A percentile compares a stretch with the other conserved stretches of the same genome.
Conservation (phyloP, 192 early-diverging fungal genomes). For the Umbelopsis isabellina region DNA sequence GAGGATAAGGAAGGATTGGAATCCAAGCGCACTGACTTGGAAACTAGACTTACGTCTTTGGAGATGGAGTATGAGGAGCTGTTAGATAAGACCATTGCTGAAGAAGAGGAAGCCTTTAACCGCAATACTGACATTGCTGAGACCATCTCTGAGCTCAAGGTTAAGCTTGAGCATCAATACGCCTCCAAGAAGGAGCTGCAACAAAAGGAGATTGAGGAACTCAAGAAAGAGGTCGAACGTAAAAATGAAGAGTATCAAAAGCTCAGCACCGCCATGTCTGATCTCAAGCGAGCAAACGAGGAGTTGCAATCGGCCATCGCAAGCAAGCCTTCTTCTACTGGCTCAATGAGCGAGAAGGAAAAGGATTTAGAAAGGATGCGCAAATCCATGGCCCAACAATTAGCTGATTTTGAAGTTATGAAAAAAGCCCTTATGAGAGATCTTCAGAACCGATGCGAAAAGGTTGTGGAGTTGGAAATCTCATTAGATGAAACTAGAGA, state of each 20-base stretch:
- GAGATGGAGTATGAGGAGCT: conserved; percentile 88
- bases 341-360: conserved; percentile 54
- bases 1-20: conserved; percentile 63
- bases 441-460: conserved; percentile 96
- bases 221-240: conserved; percentile 69
- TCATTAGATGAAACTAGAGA: conserved; percentile 95
- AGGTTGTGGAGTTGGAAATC: conserved; percentile 97
- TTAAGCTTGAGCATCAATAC: conserved; percentile 88
- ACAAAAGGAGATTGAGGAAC: conserved; percentile 77
- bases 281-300: conserved; percentile 68
- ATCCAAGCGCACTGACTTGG: conserved; percentile 70
- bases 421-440: conserved; percentile 98
- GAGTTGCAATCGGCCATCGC: conserved; percentile 46
- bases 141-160: conserved; percentile 86
- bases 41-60: conserved; percentile 65
- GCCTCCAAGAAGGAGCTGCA: conserved; percentile 76
- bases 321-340: conserved; percentile 8
- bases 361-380: conserved; percentile 80
- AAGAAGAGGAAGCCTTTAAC: conserved; percentile 65
- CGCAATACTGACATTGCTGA: conserved; percentile 65
- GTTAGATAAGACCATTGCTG: conserved; percentile 73
- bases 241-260: conserved; percentile 76
- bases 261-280: conserved; percentile 58
- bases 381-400: conserved; percentile 48
- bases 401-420: conserved; percentile 96